Percentiles rank a stretch among this genome's conserved stretches.
phyloP scores from a whole-genome alignment of 2,329 filamentous ascomycete genomes.

The Stachybotrys chlorohalonatus region DNA sequence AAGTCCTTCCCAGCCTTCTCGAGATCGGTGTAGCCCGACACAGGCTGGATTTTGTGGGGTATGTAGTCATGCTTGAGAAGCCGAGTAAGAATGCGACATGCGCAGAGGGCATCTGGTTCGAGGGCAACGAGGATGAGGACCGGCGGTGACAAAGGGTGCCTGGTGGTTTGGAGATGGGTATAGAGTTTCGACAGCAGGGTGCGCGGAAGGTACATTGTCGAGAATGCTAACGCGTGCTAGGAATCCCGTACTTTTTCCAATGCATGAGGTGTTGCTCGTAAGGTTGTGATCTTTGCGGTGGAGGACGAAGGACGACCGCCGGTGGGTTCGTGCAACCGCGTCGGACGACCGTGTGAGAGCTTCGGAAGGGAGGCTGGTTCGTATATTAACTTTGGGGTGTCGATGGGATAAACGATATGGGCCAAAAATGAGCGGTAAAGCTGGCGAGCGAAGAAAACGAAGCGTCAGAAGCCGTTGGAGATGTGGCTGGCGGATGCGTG shows the following conservation, averaged over 20 bases:
- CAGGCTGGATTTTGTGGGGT: slow-evolving; percentile 91
- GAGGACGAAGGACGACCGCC: too few species aligned
- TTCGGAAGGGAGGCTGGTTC: too few species aligned
- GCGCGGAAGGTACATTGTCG: slow-evolving; percentile 86
- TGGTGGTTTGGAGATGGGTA: slow-evolving; percentile 73
- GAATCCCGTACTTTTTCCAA: slow-evolving; percentile 4
- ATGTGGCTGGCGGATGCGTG: too few species aligned
- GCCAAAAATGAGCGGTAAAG: too few species aligned
- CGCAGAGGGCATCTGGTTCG: slow-evolving; percentile 91
- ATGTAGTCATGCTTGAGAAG: slow-evolving; percentile 98
- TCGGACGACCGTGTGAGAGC: too few species aligned
- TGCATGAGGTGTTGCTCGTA: slow-evolving; percentile 11
- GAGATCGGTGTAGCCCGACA: slow-evolving; percentile 86
- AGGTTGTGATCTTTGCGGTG: too few species aligned
- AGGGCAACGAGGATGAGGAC: slow-evolving; percentile 88
- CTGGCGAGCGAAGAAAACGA: too few species aligned
- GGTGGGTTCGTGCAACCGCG: too few species aligned
- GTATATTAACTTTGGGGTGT: too few species aligned
- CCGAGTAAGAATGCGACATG: slow-evolving; percentile 84
- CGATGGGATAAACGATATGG: too few species aligned
- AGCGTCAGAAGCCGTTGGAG: too few species aligned
- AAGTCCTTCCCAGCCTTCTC: slow-evolving; percentile 69
- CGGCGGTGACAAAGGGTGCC: slow-evolving; percentile 83
- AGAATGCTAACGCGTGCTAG: slow-evolving; percentile 18
- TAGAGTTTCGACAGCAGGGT: slow-evolving; percentile 85